Evolutionary conservation across 495 filamentous ascomycete genomes (phyloP).

Genomic region (Daldinia bambusicola): DNA sequence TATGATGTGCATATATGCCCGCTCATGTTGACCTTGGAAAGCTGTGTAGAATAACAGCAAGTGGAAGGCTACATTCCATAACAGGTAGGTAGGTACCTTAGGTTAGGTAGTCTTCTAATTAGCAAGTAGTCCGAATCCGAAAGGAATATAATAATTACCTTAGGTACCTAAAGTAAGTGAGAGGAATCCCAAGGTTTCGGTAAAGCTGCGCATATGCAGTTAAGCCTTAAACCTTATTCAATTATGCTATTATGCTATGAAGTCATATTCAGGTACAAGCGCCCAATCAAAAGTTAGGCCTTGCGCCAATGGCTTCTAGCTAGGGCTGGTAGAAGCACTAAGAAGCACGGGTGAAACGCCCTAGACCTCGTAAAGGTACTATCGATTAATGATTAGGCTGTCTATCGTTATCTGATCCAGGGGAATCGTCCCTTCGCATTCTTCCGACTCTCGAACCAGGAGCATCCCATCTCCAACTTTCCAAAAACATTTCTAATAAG

Average conservation of each 20-base stretch:
- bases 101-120: too few relatives aligned
- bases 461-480: constrained; percentile 10
- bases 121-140: too few relatives aligned
- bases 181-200: neutral
- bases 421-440: constrained; percentile 28
- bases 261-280: constrained; percentile 23
- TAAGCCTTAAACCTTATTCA: constrained; percentile 17
- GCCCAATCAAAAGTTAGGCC: constrained; percentile 24
- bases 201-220: constrained; percentile 9
- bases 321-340: constrained; percentile 9
- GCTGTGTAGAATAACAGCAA: neutral
- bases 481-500: constrained; percentile 13
- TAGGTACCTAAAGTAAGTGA: too few relatives aligned
- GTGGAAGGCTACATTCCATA: too few relatives aligned
- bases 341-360: constrained; percentile 14
- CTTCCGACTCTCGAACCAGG: constrained; percentile 25
- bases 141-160: too few relatives aligned
- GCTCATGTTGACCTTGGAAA: neutral
- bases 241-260: constrained; percentile 34
- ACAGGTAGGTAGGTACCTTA: too few relatives aligned
- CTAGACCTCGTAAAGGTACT: constrained; percentile 10
- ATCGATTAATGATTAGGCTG: constrained; percentile 43
- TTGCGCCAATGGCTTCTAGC: constrained; percentile 15
- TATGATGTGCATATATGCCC: neutral
- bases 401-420: constrained; percentile 29